Evolutionary conservation across 495 filamentous ascomycete genomes (phyloP).

Genomic region (Bryoglossum gracile): DNA sequence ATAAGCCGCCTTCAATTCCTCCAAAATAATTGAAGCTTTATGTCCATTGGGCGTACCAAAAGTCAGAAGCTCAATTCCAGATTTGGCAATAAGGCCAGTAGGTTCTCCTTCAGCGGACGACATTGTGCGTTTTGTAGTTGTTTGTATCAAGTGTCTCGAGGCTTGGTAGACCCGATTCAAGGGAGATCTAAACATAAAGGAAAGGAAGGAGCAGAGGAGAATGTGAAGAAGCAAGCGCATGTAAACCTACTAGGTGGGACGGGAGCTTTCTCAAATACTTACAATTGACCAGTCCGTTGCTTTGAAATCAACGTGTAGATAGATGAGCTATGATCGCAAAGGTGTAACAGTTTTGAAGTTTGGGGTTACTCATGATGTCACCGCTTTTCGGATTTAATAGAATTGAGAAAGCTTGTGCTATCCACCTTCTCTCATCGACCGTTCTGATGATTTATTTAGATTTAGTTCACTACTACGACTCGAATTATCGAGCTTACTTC

Average conservation of each 20-base stretch:
- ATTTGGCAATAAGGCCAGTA: conserved; percentile 45
- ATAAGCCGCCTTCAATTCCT: conserved; percentile 57
- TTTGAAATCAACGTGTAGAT: no score
- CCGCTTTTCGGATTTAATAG: no score
- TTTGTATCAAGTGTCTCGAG: conserved; percentile 12
- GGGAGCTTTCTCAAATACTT: no score
- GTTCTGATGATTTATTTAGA: no score
- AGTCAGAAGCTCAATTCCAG: conserved; percentile 50
- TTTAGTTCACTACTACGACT: no score
- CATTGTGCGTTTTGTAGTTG: conserved; percentile 20
- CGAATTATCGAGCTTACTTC: no score
- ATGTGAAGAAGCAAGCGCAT: conserved; percentile 10
- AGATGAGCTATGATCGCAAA: no score
- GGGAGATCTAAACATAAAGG: conserved; percentile 16
- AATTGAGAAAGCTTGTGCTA: no score
- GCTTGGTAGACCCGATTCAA: conserved; percentile 18
- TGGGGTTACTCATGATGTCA: no score
- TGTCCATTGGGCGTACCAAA: conserved; percentile 41
- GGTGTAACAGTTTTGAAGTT: no score
- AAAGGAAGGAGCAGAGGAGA: not conserved
- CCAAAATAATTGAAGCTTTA: conserved; percentile 73
- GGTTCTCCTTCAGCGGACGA: conserved; percentile 27
- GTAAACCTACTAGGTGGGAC: not conserved
- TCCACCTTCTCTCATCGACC: no score
- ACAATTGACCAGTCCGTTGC: no score